A percentile compares a stretch with the other conserved stretches of the same genome.
phyloP scores from a whole-genome alignment of 2,329 filamentous ascomycete genomes.

The Ascochyta clinopodiicola region DNA sequence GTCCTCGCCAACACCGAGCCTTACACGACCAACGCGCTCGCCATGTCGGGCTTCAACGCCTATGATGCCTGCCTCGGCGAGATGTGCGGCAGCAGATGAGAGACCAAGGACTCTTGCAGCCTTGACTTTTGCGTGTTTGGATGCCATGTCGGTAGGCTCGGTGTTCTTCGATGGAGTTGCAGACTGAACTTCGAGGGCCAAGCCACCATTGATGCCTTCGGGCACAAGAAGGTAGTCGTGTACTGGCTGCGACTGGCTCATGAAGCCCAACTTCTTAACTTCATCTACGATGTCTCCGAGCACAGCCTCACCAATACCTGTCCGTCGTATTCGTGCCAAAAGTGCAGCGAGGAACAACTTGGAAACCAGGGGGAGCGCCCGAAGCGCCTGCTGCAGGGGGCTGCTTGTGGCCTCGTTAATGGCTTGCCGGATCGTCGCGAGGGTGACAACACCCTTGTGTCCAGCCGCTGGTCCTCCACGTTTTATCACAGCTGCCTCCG shows the following conservation, averaged over 20 bases:
- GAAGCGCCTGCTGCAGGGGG: conserved; percentile 87
- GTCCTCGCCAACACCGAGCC: conserved; percentile 86
- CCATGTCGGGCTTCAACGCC: conserved; percentile 79
- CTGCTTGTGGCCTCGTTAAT: conserved; percentile 95
- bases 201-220: conserved; percentile 21
- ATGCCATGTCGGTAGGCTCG: conserved; percentile 22
- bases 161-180: conserved; percentile 26
- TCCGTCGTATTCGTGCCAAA: conserved; percentile 77
- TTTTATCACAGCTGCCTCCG: conserved; percentile 33
- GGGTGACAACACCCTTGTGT: conserved; percentile 73
- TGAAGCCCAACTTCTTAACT: conserved; percentile 70
- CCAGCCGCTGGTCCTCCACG: conserved; percentile 24
- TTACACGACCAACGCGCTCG: conserved; percentile 85
- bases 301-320: conserved; percentile 84
- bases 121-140: conserved; percentile 40
- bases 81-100: conserved; percentile 76
- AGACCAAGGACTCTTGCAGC: conserved; percentile 62
- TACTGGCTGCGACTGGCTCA: conserved; percentile 67
- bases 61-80: conserved; percentile 87
- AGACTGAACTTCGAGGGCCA: conserved; percentile 13
- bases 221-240: conserved; percentile 64
- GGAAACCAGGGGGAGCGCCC: conserved; percentile 77
- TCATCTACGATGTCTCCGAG: conserved; percentile 91
- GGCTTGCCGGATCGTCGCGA: conserved; percentile 89
- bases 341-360: conserved; percentile 88